These are phyloP conservation scores for Orbilia blumenaviensis DNA, from an alignment of 2,329 filamentous ascomycete genomes.

Conservation along the genomic window DNA sequence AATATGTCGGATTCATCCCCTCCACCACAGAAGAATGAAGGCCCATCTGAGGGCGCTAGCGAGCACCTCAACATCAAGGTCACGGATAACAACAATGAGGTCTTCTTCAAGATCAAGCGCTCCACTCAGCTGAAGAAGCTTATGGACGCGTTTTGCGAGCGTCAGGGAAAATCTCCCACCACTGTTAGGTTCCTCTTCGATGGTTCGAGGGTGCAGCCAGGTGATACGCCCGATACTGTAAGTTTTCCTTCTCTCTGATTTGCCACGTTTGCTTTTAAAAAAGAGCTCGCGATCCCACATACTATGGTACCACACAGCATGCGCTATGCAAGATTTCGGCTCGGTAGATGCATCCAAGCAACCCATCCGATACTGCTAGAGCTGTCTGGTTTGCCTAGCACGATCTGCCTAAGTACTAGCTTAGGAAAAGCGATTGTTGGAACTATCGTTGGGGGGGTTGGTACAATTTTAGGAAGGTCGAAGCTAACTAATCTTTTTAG, in stretches of 20 bases:
- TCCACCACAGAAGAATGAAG: conserved; percentile 60
- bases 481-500: conserved; percentile 64
- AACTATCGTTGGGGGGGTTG: neutral
- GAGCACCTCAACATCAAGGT: conserved; percentile 99
- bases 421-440: neutral
- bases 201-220: conserved; percentile 86
- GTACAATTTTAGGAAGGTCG: conserved; percentile 22
- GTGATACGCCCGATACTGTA: conserved; percentile 91
- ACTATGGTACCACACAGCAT: too few species aligned
- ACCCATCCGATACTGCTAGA: neutral
- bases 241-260: conserved; percentile 62
- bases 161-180: conserved; percentile 84
- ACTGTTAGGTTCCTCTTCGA: conserved; percentile 96
- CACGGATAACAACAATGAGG: conserved; percentile 98
- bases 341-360: neutral
- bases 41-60: conserved; percentile 62
- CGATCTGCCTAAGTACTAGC: neutral
- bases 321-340: neutral
- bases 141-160: conserved; percentile 97
- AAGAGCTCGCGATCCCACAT: neutral
- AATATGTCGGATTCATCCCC: conserved; percentile 66
- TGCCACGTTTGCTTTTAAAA: conserved; percentile 16
- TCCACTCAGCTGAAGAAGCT: conserved; percentile 95
- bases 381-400: neutral
- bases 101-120: conserved; percentile 99